A percentile compares a stretch with the other conserved stretches of the same genome.
phyloP scores from a whole-genome alignment of 805 yeast species.

The Metschnikowia bowlesiae region DNA sequence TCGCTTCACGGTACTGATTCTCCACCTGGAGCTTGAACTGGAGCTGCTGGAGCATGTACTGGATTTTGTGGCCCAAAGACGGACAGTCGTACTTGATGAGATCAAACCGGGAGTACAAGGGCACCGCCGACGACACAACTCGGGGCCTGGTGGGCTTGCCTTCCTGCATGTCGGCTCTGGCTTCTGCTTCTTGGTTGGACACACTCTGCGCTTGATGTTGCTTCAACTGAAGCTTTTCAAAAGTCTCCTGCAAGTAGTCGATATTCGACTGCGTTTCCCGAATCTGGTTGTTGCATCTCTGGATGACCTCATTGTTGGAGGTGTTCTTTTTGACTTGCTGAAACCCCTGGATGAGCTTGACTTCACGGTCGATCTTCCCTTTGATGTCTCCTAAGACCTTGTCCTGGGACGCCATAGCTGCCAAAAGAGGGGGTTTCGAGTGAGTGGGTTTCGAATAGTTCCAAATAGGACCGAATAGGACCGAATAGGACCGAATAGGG shows the following conservation, averaged over 20 bases:
- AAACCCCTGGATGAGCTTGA: constrained; percentile 84
- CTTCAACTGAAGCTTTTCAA: constrained; percentile 53
- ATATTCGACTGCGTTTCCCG: constrained; percentile 89
- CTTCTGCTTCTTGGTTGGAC: constrained; percentile 8
- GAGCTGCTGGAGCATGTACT: constrained; percentile 89
- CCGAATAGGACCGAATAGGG: too few species aligned
- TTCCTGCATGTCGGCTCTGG: constrained; percentile 3
- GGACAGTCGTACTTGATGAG: constrained; percentile 90
- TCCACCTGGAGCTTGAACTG: constrained; percentile 94
- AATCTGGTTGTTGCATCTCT: constrained; percentile 84
- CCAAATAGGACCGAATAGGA: too few species aligned
- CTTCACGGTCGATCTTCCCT: constrained; percentile 83
- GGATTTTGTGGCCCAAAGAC: constrained; percentile 89
- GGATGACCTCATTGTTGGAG: constrained; percentile 75
- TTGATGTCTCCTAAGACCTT: constrained; percentile 60
- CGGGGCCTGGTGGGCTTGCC: constrained; percentile 3
- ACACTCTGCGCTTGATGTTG: constrained; percentile 7
- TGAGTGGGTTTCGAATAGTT: too few species aligned
- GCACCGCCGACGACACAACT: constrained; percentile 18
- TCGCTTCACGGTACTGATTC: constrained; percentile 87
- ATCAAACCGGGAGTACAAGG: constrained; percentile 67
- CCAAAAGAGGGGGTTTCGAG: not conserved
- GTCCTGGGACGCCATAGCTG: constrained; percentile 18
- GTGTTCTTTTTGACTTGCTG: constrained; percentile 75
- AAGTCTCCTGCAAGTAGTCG: constrained; percentile 76